Evolutionary conservation across 352 stramenopile species (phyloP).

Genomic region (Plasmopara muralis): DNA sequence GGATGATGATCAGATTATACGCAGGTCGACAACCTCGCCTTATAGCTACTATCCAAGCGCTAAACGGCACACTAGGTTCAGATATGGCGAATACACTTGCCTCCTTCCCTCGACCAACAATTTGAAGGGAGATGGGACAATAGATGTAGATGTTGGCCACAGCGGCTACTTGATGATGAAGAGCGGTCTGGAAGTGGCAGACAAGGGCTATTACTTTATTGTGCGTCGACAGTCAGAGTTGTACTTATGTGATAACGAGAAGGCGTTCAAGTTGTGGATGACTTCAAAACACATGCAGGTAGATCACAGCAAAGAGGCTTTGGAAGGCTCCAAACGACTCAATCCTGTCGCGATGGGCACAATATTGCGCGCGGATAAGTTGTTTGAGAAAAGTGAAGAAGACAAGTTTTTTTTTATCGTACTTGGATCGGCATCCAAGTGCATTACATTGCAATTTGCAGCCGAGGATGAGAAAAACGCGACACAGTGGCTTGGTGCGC

Average conservation of each 20-base stretch:
- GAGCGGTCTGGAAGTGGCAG: constrained; percentile 43
- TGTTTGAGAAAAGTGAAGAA: constrained; percentile 18
- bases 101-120: constrained; percentile 11
- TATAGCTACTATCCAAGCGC: constrained; percentile 9
- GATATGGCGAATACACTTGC: constrained; percentile 13
- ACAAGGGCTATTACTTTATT: constrained; percentile 70
- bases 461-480: constrained; percentile 36
- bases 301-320: constrained; percentile 12
- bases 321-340: constrained; percentile 20
- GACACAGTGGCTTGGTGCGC: constrained; percentile 44
- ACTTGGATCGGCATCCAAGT: constrained; percentile 37
- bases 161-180: constrained; percentile 45
- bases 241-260: constrained; percentile 60
- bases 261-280: constrained; percentile 54
- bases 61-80: constrained; percentile 11
- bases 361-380: constrained; percentile 43
- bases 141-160: constrained; percentile 36
- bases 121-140: constrained; percentile 19
- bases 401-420: constrained; percentile 48
- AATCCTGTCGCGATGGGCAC: constrained; percentile 36
- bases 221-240: constrained; percentile 29
- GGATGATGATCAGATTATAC: constrained; percentile 6
- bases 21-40: constrained; percentile 11
- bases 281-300: constrained; percentile 38
- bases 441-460: constrained; percentile 33